Evolutionary conservation across 2,329 filamentous ascomycete species (phyloP), one percentile per base, ranked within the genome.

Genomic region (Phaeophleospora eucalypticola): DNA sequence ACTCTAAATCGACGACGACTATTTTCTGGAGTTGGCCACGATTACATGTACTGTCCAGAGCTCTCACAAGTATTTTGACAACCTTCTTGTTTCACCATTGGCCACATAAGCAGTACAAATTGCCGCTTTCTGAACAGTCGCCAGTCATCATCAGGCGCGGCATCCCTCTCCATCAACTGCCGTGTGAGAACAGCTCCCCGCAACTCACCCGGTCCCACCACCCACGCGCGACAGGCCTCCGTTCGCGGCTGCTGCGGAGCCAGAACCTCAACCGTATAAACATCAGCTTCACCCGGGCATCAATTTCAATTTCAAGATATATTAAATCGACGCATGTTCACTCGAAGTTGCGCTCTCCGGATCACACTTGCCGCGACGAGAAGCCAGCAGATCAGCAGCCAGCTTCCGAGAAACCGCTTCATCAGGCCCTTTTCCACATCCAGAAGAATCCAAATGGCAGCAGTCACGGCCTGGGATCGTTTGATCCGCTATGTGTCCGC

Each of bases 401-500:
- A 37, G 18, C 8, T 37, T 14, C 33, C n/a, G 24, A 29, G 12
- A 6, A 29, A 29, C 24, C 7, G 36, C 36, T 18, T 19, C 12
- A 12, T 19, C 36, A 19, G 9, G 12, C 12, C 24, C 12, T 29
- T 7, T 12, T 17, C 36, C 36, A 9, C 12, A 37, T 12, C 36
- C 16, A 4, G n/a, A 17, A 34, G 14, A 42, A 19, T 8, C 29
- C 14, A 9, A 4, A 42, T 42, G 40, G 40, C 27, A 16, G n/a
- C 15, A 4, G 15, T 42, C 27, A 42, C 40, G 15, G 29, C 54
- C 19, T 61, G 60, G 61, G 54, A 87, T 81, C 80, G 83, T 59
- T 81, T 89, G 33, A 72, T 89, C 56, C 82, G 86, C 43, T 89
- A 89, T 69, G 52, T 62, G 16, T 76, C 87, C 7, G 81, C 84